phyloP scores from a whole-genome alignment of 352 stramenopile genomes.

The Globisporangium carolinianum region DNA sequence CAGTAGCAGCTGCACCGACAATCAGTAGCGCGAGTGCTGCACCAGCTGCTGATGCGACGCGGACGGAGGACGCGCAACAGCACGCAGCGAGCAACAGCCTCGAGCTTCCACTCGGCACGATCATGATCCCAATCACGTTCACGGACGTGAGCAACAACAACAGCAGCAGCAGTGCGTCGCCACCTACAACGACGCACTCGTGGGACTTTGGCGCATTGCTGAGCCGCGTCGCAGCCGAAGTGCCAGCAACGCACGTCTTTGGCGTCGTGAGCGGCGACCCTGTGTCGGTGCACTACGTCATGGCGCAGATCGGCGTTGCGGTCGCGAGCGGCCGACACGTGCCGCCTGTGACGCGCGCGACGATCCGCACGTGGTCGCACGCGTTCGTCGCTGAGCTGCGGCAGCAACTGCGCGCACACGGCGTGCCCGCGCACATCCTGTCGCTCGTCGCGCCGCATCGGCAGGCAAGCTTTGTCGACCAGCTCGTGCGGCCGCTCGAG shows the following conservation, averaged over 20 bases:
- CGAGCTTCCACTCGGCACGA: slow-evolving; percentile 28
- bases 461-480: slow-evolving; percentile 23
- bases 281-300: slow-evolving; percentile 42
- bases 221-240: slow-evolving; percentile 32
- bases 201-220: slow-evolving; percentile 62
- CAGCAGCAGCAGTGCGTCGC: too few species aligned
- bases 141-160: slow-evolving; percentile 18
- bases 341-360: slow-evolving; percentile 45
- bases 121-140: slow-evolving; percentile 50
- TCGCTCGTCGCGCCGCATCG: slow-evolving; percentile 22
- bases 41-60: background rate
- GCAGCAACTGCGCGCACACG: slow-evolving; percentile 27
- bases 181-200: slow-evolving; percentile 26
- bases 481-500: slow-evolving; percentile 41
- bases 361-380: slow-evolving; percentile 49
- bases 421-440: slow-evolving; percentile 26
- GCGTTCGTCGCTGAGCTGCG: slow-evolving; percentile 38
- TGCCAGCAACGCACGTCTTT: slow-evolving; percentile 46
- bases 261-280: slow-evolving; percentile 39
- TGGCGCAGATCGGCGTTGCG: slow-evolving; percentile 48
- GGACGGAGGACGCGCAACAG: background rate
- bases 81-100: too few species aligned
- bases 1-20: too few species aligned
- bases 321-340: slow-evolving; percentile 58
- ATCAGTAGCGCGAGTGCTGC: background rate